Evolutionary conservation across 805 yeast genomes (phyloP), one percentile per base, ranked within the genome.

Genomic region (Kodamaea leandrae): DNA sequence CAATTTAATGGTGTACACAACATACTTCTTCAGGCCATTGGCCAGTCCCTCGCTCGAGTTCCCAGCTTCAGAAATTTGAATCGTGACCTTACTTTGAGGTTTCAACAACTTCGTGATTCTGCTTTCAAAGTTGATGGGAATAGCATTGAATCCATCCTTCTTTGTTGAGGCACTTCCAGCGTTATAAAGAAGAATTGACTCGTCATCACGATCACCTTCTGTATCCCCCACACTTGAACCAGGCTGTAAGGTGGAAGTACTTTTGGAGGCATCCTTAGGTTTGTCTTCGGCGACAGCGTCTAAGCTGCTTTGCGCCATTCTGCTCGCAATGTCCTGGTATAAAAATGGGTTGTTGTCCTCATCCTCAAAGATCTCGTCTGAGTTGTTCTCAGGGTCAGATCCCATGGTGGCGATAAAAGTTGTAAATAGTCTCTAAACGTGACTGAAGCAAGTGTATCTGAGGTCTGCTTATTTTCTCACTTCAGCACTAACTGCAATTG

Each of bases 1-100:
- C 34, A 78, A 66, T 46, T 76, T 73, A 45, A 91, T 86, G 2
- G 95, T 82, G 58, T 93, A 91, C 0, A 89, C 87, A 18, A 91
- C 80, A 51, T 83, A 91, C 43, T 66, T 68, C 55, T 67, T 68
- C 58, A 58, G 63, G 2, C 89, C 80, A 47, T 86, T 75, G 26
- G 80, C 74, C 68, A 65, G 49, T 8, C 90, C 88, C 52, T 91
- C 97, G 45, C 77, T 82, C 39, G 86, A 83, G 57, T 86, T 89
- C 4, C 88, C 87, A 0, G 97, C 96, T 49, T 87, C 96, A 0
- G 74, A 65, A 26, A 91, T 88, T 37, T 70, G 64, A 15, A 68
- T 50, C 24, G 49, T 55, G 27, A 63, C 58, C 12, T 55, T 52
- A 12, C 54, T 47, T 9, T 49, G 52, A 1, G 69, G 63, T 28